Conservation (phyloP, 2,329 filamentous ascomycete species). For the Chrysosporium keratinophilum region DNA sequence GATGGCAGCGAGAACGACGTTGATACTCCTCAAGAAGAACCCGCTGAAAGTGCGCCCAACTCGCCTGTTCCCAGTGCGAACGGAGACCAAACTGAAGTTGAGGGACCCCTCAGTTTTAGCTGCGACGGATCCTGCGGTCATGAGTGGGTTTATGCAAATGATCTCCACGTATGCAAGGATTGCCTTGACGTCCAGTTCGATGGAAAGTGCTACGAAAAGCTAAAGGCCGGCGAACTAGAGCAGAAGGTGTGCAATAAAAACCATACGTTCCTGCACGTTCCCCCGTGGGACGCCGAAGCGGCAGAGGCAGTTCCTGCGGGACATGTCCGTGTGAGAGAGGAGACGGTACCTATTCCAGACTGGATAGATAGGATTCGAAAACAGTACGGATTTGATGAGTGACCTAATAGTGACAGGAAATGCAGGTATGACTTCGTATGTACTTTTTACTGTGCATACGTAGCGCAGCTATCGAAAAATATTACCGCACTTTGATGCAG, state of each 20-base stretch:
- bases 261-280: constrained; percentile 22
- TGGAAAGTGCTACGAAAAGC: constrained; percentile 17
- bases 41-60: not conserved
- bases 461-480: no score
- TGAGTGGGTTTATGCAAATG: constrained; percentile 20
- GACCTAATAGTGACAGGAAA: not conserved
- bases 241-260: constrained; percentile 19
- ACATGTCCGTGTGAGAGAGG: constrained; percentile 19
- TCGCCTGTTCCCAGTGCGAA: not conserved
- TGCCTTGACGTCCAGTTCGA: constrained; percentile 22
- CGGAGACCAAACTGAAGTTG: not conserved
- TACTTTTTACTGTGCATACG: no score
- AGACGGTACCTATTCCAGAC: constrained; percentile 18
- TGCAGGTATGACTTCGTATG: not conserved
- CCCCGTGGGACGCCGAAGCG: constrained; percentile 18
- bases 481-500: no score
- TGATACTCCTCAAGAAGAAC: not conserved
- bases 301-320: constrained; percentile 16
- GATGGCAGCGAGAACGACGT: constrained; percentile 1
- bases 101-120: constrained; percentile 6
- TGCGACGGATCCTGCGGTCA: constrained; percentile 16
- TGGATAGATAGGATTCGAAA: constrained; percentile 19
- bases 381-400: constrained; percentile 14
- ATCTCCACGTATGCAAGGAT: constrained; percentile 24
- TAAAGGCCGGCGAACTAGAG: constrained; percentile 21